Base-by-base conservation (phyloP, 2,329 filamentous ascomycete species). In the Tetracladium maxilliforme region DNA sequence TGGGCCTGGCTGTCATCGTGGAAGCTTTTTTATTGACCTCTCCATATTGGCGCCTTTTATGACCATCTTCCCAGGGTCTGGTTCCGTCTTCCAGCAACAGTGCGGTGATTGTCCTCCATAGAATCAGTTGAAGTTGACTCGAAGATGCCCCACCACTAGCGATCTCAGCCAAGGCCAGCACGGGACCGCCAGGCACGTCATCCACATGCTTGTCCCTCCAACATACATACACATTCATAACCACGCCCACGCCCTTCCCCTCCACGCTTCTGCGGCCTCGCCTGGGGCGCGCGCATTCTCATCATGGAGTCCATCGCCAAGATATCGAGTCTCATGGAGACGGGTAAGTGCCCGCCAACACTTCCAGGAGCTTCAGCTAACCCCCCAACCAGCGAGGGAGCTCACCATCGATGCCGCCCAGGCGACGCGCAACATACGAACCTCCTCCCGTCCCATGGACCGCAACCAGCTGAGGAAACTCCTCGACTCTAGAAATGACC, bases 361-460 rank as follows among this genome's bases (percentile, higher is more conserved):
- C 19, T 22, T 10, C 17, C 19, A 19, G 13, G 31, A 23, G 20
- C 15, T 18, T 11, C 16, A 11, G 26, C 35, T 39, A 25, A 34
- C 13, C 12, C 26, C 16, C 21, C 17, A 25, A 26, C 22, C 56
- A 93, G 90, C 90, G 47, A 79, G 90, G 54, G 90, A 95, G 56
- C 75, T 98, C 47, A 98, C 90, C 29, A 73, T 98, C 54, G 90
- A 98, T 66, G 90, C 90, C 38, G 87, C 90, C 41, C 82, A 86
- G 51, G 82, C 84, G 40, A 84, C 86, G 39, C 70, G 82, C 44
- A 67, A 59, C 46, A 61, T 64, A 32, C 62, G 70, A 31, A 61
- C 64, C 38, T 60, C 70, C 18, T 61, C 69, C 14, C 70, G 70
- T 27, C 69, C 72, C 22, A 56, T 90, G 35, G 77, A 86, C 31